These are phyloP conservation scores for Carallia brachiata DNA, from an alignment of 345 rosid species.

Conservation along the genomic window DNA sequence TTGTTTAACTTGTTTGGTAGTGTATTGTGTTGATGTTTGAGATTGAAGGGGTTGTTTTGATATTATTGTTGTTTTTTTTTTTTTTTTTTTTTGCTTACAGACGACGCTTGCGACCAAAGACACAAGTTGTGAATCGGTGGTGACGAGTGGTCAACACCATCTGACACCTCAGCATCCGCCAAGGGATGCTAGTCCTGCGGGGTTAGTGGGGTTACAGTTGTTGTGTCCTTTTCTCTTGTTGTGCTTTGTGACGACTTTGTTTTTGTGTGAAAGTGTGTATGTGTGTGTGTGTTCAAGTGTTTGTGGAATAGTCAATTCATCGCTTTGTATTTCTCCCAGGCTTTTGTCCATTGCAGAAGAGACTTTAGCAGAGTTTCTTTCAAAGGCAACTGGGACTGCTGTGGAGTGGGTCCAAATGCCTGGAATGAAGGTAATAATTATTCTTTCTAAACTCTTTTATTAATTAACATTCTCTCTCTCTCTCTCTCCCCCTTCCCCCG, in stretches of 20 bases:
- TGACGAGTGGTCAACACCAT: conserved; percentile 97
- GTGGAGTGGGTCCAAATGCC: conserved; percentile 99
- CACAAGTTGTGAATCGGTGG: conserved; percentile 97
- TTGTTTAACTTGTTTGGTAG: not conserved
- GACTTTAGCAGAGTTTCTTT: conserved; percentile 99
- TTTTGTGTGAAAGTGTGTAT: conserved; percentile 6
- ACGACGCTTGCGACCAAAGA: conserved; percentile 90
- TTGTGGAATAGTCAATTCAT: conserved; percentile 19
- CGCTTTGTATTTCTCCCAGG: conserved; percentile 42
- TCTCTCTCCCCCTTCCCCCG: no score
- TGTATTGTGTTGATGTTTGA: conserved; percentile 12
- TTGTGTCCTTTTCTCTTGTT: conserved; percentile 43
- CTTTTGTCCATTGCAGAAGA: conserved; percentile 99
- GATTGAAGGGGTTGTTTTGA: not conserved
- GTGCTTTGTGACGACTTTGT: conserved; percentile 27
- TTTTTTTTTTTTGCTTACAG: conserved; percentile 41
- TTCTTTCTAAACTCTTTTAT: not conserved
- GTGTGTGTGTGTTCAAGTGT: not conserved
- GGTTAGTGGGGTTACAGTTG: conserved; percentile 63
- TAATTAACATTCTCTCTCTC: not conserved
- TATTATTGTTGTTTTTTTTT: not conserved
- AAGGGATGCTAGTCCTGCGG: conserved; percentile 99
- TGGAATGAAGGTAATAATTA: conserved; percentile 95
- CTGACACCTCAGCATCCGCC: conserved; percentile 95
- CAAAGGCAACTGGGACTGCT: conserved; percentile 99